Conservation (phyloP, 768 basidiomycete species). For the Auricularia sp. region DNA sequence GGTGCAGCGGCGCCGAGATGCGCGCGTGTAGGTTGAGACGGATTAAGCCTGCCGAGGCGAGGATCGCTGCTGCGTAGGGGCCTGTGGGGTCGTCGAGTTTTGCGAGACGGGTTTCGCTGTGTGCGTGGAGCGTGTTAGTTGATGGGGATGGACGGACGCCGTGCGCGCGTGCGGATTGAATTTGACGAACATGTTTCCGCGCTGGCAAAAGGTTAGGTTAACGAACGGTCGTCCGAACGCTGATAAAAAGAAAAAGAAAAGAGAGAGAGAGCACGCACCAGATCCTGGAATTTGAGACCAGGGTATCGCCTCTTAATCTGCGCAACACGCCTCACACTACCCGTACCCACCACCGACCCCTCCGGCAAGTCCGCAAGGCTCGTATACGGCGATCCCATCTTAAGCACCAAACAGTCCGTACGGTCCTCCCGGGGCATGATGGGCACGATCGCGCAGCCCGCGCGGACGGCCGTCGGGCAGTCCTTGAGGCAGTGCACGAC, state of each 20-base stretch:
- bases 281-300: constrained; percentile 69
- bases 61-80: constrained; percentile 78
- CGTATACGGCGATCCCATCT: constrained; percentile 59
- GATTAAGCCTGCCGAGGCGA: constrained; percentile 60
- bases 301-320: constrained; percentile 77
- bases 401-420: constrained; percentile 81
- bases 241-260: too few species aligned
- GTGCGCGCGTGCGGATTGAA: too few species aligned
- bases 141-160: too few species aligned
- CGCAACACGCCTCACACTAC: constrained; percentile 85
- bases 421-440: constrained; percentile 83
- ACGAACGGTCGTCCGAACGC: too few species aligned
- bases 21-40: constrained; percentile 69
- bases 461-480: constrained; percentile 78
- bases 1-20: constrained; percentile 59
- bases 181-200: constrained; percentile 58
- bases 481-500: constrained; percentile 92
- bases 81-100: constrained; percentile 82
- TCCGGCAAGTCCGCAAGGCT: constrained; percentile 72
- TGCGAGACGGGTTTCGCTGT: constrained; percentile 76
- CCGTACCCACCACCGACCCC: constrained; percentile 90
- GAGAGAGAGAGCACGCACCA: constrained; percentile 26
- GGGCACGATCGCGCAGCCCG: constrained; percentile 76
- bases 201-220: constrained; percentile 11
- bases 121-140: not conserved